Base-by-base conservation (phyloP, 208 protist genomes). In the Acanthamoeba culbertsoni region DNA sequence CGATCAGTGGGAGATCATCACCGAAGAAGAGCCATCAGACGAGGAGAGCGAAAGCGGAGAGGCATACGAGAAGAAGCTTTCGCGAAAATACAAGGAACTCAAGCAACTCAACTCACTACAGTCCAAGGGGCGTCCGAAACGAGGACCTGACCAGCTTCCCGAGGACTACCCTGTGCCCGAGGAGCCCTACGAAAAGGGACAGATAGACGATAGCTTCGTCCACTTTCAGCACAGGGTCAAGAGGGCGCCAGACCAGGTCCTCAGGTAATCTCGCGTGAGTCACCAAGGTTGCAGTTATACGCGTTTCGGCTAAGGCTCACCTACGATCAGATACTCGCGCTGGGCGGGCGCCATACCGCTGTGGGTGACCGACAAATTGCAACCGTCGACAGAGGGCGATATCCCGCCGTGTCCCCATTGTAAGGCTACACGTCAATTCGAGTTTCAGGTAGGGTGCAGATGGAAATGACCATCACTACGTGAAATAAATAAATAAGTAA, bases 1-100 rank as follows among this genome's bases (percentile, higher is more conserved):
- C 31, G 68, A 77, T 6, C 37, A 77, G 42, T 77, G 68, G 68
- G 68, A 79, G 68, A 79, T 79, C 37, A 48, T 79, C 68, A 79
- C 68, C 0, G 68, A 79, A 20, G 68, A 79, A 8, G 68, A 79
- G 68, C 68, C 68, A 43, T 79, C 68, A 2, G 68, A 79, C 1
- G 68, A 79, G 26, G 68, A 79, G 26, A 20, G 48, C 8, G 59
- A 79, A 18, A 40, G 48, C 7, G 40, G 40, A 12, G 68, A 79
- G 42, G 40, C n/a, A 5, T 79, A 79, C 68, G 23, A 79, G 68
- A 79, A 79, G 68, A 79, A 79, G 68, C 26, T 79, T 12, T 79
- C 68, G 18, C 42, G 40, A 18, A 79, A 79, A 40, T 79, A 79
- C 68, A 79, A 79, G 68, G 68, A 79, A 40, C 68, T 79, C 40